These are phyloP conservation scores for Starmerella geochares DNA, from an alignment of 805 yeast genomes.

Conservation along the genomic window DNA sequence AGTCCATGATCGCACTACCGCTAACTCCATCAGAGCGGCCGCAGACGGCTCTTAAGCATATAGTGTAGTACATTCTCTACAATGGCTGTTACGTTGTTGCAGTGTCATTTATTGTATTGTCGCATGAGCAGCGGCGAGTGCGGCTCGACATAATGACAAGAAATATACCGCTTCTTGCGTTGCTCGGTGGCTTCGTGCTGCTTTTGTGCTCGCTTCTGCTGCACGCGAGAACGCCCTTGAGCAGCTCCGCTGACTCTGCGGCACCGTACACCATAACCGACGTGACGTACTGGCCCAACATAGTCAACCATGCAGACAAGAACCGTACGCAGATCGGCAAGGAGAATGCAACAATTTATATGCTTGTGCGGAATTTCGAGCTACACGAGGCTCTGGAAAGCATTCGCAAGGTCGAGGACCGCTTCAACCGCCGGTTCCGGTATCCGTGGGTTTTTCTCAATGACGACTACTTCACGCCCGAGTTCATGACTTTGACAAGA, in stretches of 20 bases:
- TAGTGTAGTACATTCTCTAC: background rate
- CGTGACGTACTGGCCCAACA: slow-evolving; percentile 25
- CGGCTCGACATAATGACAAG: background rate
- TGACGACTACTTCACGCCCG: slow-evolving; percentile 74
- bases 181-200: background rate
- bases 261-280: slow-evolving; percentile 15
- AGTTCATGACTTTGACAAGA: slow-evolving; percentile 59
- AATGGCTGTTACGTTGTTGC: background rate
- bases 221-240: background rate
- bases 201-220: background rate
- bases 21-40: too few species aligned
- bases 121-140: background rate
- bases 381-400: slow-evolving; percentile 60
- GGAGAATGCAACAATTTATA: slow-evolving; percentile 78
- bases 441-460: slow-evolving; percentile 95
- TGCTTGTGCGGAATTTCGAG: slow-evolving; percentile 80
- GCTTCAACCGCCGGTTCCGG: slow-evolving; percentile 69
- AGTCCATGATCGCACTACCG: too few species aligned
- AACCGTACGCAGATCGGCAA: slow-evolving; percentile 37
- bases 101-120: background rate
- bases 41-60: too few species aligned
- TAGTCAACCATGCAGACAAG: slow-evolving; percentile 16
- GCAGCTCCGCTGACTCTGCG: background rate
- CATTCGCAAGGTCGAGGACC: slow-evolving; percentile 79
- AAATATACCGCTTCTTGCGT: background rate